phyloP scores from a whole-genome alignment of 2,329 filamentous ascomycete genomes.

The Talaromyces sp. region DNA sequence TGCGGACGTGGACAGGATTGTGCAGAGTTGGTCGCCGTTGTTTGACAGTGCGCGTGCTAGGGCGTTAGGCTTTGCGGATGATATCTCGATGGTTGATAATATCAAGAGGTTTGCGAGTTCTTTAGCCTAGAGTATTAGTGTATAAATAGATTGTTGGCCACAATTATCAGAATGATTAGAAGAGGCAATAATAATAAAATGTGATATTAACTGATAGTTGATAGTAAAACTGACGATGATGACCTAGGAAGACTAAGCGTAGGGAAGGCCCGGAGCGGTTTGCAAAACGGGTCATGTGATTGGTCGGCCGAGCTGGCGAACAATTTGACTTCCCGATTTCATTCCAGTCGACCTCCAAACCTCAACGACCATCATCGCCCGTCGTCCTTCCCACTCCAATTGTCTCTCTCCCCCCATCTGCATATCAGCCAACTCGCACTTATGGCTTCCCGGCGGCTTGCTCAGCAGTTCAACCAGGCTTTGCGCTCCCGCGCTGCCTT shows the following conservation, averaged over 20 bases:
- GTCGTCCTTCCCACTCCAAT: constrained; percentile 49
- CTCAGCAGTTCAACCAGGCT: constrained; percentile 87
- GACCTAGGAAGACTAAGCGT: background rate
- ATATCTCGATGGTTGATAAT: constrained; percentile 42
- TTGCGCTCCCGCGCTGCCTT: constrained; percentile 83
- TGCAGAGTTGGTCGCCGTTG: constrained; percentile 59
- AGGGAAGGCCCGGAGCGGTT: constrained; percentile 25
- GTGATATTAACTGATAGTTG: no score
- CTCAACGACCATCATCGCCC: constrained; percentile 29
- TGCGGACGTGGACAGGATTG: constrained; percentile 53
- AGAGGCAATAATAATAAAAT: background rate
- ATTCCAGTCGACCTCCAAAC: constrained; percentile 34
- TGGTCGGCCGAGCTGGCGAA: constrained; percentile 39
- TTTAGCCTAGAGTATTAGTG: constrained; percentile 21
- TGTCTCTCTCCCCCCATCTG: constrained; percentile 40
- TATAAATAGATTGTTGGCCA: background rate
- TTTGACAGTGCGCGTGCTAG: constrained; percentile 55
- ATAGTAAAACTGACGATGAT: background rate
- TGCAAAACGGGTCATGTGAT: constrained; percentile 46
- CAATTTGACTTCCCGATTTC: constrained; percentile 47
- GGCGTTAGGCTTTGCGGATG: constrained; percentile 45
- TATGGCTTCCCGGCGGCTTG: constrained; percentile 97
- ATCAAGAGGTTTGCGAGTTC: constrained; percentile 37
- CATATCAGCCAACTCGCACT: constrained; percentile 34
- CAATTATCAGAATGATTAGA: background rate